These are phyloP conservation scores for Leccinum glutinopallens DNA, from an alignment of 1,284 basidiomycete species.

Conservation along the genomic window DNA sequence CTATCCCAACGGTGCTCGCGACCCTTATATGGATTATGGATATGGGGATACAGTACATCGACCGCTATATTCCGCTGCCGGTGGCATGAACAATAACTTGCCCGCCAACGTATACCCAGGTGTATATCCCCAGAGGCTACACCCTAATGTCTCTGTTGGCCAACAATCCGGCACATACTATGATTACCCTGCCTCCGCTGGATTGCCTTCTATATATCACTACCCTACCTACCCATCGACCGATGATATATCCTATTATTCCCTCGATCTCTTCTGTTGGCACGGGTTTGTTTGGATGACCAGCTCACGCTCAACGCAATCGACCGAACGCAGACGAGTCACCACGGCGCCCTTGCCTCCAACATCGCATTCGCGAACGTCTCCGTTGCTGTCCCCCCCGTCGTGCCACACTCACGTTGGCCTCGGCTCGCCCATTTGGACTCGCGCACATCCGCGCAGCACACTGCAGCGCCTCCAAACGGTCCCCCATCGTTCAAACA, in stretches of 20 bases:
- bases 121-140: slow-evolving; percentile 46
- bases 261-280: slow-evolving; percentile 47
- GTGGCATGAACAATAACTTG: slow-evolving; percentile 43
- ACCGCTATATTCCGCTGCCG: slow-evolving; percentile 52
- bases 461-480: too few species aligned
- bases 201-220: slow-evolving; percentile 60
- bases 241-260: slow-evolving; percentile 57
- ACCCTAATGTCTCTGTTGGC: slow-evolving; percentile 46
- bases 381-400: too few species aligned
- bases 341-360: too few species aligned
- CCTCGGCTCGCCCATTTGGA: too few species aligned
- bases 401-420: too few species aligned
- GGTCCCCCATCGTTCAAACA: too few species aligned
- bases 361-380: too few species aligned
- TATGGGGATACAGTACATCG: slow-evolving; percentile 52
- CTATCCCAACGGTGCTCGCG: slow-evolving; percentile 50
- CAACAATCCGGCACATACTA: slow-evolving; percentile 61
- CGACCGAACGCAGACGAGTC: too few species aligned
- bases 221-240: slow-evolving; percentile 53
- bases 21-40: slow-evolving; percentile 53
- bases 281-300: too few species aligned
- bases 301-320: too few species aligned
- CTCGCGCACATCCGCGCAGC: too few species aligned
- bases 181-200: slow-evolving; percentile 53
- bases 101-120: slow-evolving; percentile 52